Percentiles rank a stretch among this genome's conserved stretches.
phyloP scores from a whole-genome alignment of 2,329 filamentous ascomycete species.

The Stemphylium beticola region DNA sequence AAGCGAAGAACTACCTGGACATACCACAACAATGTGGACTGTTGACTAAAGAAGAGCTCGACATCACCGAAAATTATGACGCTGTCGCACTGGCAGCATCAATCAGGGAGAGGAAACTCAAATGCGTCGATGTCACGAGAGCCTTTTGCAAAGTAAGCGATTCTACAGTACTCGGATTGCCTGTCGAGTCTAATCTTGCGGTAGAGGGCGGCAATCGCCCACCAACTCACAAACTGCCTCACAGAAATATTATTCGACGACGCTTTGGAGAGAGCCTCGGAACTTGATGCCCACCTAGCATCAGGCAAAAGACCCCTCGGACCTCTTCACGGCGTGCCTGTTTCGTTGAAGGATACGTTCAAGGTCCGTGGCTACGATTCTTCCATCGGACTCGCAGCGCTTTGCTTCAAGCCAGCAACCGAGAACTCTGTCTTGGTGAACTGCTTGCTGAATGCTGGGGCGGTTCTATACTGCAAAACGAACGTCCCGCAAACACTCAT shows the following conservation, averaged over 20 bases:
- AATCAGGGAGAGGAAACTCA: constrained; percentile 45
- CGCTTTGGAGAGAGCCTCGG: constrained; percentile 42
- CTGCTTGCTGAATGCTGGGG: constrained; percentile 53
- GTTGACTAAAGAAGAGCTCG: constrained; percentile 57
- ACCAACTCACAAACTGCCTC: constrained; percentile 53
- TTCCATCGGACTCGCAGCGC: constrained; percentile 50
- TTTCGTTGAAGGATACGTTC: constrained; percentile 59
- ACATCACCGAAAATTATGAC: constrained; percentile 63
- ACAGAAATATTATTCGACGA: constrained; percentile 50
- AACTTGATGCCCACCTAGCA: constrained; percentile 51
- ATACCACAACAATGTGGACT: constrained; percentile 62
- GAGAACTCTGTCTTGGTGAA: constrained; percentile 52
- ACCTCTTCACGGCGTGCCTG: constrained; percentile 55
- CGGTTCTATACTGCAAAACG: constrained; percentile 61
- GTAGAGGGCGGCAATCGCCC: constrained; percentile 55
- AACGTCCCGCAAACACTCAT: constrained; percentile 63
- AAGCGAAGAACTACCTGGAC: constrained; percentile 46
- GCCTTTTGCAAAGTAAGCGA: constrained; percentile 53
- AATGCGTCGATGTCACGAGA: constrained; percentile 46
- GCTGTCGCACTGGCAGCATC: constrained; percentile 49
- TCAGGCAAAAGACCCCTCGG: constrained; percentile 51
- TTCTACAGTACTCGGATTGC: neutral
- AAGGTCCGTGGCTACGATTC: constrained; percentile 55
- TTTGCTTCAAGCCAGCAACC: constrained; percentile 52
- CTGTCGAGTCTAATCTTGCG: neutral